A percentile compares a stretch with the other conserved stretches of the same genome.
Evolutionary conservation across 352 stramenopile species (phyloP).

Genomic region (Elongisporangium prolatum): DNA sequence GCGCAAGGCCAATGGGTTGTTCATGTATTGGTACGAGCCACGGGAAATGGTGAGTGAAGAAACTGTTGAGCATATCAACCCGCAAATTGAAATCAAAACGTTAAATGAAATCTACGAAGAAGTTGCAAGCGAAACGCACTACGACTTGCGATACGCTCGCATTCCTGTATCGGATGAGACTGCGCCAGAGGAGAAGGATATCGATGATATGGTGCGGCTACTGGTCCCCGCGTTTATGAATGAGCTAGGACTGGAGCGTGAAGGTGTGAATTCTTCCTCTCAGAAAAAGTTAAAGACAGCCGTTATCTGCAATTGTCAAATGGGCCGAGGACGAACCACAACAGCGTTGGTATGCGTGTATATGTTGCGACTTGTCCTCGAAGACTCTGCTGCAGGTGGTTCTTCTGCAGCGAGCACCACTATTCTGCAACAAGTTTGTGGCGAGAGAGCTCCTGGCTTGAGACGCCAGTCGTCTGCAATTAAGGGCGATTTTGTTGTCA

Average conservation of each 20-base stretch:
- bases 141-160: constrained; percentile 73
- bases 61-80: constrained; percentile 76
- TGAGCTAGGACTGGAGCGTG: constrained; percentile 36
- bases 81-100: constrained; percentile 70
- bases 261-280: constrained; percentile 2
- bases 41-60: constrained; percentile 75
- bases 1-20: constrained; percentile 61
- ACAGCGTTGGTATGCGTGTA: constrained; percentile 86
- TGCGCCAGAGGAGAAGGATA: constrained; percentile 85
- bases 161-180: constrained; percentile 90
- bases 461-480: constrained; percentile 50
- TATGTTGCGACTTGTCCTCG: constrained; percentile 76
- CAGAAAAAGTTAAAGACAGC: constrained; percentile 42
- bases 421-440: constrained; percentile 18
- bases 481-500: constrained; percentile 66
- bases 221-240: constrained; percentile 58
- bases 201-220: constrained; percentile 84
- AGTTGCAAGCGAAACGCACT: constrained; percentile 33
- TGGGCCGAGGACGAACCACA: constrained; percentile 84
- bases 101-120: constrained; percentile 69
- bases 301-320: constrained; percentile 90
- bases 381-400: constrained; percentile 20
- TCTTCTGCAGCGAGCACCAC: constrained; percentile 4
- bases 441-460: constrained; percentile 2
- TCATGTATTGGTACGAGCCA: constrained; percentile 85